These are phyloP conservation scores for Melanopsichium pennsylvanicum DNA, from an alignment of 1,284 basidiomycete species.

Conservation along the genomic window DNA sequence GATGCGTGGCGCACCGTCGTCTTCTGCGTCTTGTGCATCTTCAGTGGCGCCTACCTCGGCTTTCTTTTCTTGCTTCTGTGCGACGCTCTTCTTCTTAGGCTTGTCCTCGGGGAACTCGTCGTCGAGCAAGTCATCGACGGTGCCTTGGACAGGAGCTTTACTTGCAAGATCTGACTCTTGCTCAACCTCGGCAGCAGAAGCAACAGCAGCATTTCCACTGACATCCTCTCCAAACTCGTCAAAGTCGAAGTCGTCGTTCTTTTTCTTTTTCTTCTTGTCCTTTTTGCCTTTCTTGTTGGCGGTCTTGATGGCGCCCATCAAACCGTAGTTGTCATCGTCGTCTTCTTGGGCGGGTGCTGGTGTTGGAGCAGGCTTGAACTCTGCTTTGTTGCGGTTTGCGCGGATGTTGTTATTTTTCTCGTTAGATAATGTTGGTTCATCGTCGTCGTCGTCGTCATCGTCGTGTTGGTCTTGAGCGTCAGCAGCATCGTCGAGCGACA, in stretches of 20 bases:
- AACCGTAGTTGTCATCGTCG: constrained; percentile 52
- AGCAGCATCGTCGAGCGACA: constrained; percentile 35
- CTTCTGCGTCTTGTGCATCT: constrained; percentile 25
- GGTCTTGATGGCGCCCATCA: constrained; percentile 52
- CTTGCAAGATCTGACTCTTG: constrained; percentile 19
- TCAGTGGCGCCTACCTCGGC: constrained; percentile 14
- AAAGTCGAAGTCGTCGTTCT: constrained; percentile 60
- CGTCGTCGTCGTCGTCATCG: constrained; percentile 22
- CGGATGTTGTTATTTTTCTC: constrained; percentile 32
- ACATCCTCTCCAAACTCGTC: constrained; percentile 59
- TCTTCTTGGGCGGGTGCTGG: constrained; percentile 35
- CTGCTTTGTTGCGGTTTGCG: constrained; percentile 20
- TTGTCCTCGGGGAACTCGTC: constrained; percentile 49
- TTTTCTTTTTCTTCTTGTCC: constrained; percentile 55
- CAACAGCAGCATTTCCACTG: constrained; percentile 42
- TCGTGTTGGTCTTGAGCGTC: constrained; percentile 30
- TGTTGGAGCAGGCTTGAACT: constrained; percentile 14
- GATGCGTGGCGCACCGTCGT: constrained; percentile 48
- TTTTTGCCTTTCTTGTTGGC: constrained; percentile 57
- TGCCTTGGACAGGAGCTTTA: constrained; percentile 48
- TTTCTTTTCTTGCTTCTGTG: constrained; percentile 22
- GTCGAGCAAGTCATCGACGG: constrained; percentile 40
- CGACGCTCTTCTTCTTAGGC: constrained; percentile 35
- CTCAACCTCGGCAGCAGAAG: constrained; percentile 13
- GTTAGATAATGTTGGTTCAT: constrained; percentile 21